A percentile compares a stretch with the other conserved stretches of the same genome.
phyloP scores from a whole-genome alignment of 306 rosid genomes.

The Cotoneaster glaucophyllus region DNA sequence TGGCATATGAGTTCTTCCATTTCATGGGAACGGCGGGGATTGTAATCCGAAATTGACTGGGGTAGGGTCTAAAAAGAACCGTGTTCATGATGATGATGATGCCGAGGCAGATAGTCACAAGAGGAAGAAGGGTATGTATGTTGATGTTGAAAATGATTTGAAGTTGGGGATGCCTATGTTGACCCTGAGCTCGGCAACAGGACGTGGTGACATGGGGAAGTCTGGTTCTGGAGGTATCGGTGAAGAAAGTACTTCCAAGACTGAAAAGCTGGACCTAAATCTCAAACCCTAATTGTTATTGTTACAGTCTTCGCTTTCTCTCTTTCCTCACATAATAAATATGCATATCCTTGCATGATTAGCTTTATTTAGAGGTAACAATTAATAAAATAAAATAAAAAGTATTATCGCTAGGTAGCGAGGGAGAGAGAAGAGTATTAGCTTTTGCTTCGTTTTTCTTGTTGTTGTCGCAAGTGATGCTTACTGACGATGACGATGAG shows the following conservation, averaged over 20 bases:
- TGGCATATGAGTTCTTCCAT: too few relatives aligned
- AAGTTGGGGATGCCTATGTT: background rate
- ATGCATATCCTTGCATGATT: background rate
- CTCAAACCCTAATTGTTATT: background rate
- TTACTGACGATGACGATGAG: background rate
- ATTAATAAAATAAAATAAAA: too few relatives aligned
- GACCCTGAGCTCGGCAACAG: background rate
- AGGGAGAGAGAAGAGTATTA: background rate
- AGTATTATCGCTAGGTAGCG: background rate
- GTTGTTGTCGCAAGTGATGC: background rate
- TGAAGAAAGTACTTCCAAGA: background rate
- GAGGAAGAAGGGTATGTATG: background rate
- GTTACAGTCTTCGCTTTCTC: background rate
- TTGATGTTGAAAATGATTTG: background rate
- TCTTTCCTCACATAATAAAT: background rate
- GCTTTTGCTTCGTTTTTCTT: background rate
- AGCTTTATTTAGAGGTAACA: background rate
- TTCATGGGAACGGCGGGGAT: too few relatives aligned
- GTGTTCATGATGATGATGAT: background rate
- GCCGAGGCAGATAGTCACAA: background rate
- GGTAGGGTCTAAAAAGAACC: background rate
- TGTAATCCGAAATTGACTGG: too few relatives aligned
- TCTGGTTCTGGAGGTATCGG: background rate
- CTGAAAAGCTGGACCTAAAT: background rate
- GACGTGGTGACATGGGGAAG: background rate